Base-by-base conservation (phyloP, 768 basidiomycete species). In the Xanthoconium stramineum region DNA sequence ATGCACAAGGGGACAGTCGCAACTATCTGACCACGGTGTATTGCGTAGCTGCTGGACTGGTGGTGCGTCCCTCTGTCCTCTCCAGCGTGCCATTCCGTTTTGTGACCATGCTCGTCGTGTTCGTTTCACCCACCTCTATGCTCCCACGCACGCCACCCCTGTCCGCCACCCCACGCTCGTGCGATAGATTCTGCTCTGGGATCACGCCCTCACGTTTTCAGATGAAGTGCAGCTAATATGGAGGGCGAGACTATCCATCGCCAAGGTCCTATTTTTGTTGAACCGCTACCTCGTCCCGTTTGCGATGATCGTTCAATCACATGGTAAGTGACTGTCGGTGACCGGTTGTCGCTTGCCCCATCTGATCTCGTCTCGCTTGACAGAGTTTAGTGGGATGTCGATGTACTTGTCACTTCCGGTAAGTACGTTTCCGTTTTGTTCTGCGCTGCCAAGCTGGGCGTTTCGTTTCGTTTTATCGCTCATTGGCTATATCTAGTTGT, bases 161-260 rank as follows among this genome's bases (percentile, higher is more conserved):
- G 36, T 29, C 24, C 24, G 5, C 15, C 24, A 17, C 38, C 3
- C 20, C 19, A 2, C 19, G 35, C 12, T n/a, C 10, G 19, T 20
- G 20, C 14, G 28, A 36, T 40, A 74, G 75, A 51, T 70, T 17
- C 58, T 73, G 11, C 55, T 73, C 24, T 75, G 72, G 62, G 73
- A 74, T 47, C 69, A 74, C 35, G 29, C 71, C 44, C 57, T 74
- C 39, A 75, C 74, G 0, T 60, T 74, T 30, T 48, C 57, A 14
- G 71, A 73, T 20, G 73, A 75, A 62, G 70, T 74, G 13, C 40
- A 52, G 48, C 50, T 69, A 20, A 62, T 75, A 30, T 75, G 74
- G 74, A 60, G 30, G 3, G 71, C 74, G 1, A 60, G 19, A 19
- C 45, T 55, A 3, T 66, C 72, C 13, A 33, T 62, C 9, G 64